Evolutionary conservation across 164 flowering plant genomes (phyloP).

Genomic region (Saururus chinensis): DNA sequence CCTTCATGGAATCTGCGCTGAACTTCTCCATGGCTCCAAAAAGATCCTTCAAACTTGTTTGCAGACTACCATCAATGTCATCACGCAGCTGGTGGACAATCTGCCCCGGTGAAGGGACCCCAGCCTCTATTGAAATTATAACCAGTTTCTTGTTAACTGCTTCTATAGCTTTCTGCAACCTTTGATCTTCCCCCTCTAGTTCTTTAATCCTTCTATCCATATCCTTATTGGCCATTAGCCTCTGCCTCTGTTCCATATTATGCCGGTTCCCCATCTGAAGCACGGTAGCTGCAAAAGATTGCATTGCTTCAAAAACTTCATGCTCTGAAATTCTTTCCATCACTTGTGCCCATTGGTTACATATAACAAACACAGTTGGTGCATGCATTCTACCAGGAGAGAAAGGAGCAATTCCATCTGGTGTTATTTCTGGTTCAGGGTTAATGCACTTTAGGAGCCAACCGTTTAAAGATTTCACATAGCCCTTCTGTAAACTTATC

Average conservation of each 20-base stretch:
- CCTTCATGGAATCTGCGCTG: constrained; percentile 41
- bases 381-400: constrained; percentile 47
- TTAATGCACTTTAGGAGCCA: constrained; percentile 48
- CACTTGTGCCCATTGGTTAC: constrained; percentile 40
- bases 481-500: constrained; percentile 38
- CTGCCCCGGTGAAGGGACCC: constrained; percentile 25
- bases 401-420: constrained; percentile 32
- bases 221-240: constrained; percentile 20
- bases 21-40: constrained; percentile 84
- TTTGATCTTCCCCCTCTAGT: constrained; percentile 73
- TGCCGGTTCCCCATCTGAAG: constrained; percentile 22
- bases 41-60: constrained; percentile 45
- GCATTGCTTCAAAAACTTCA: constrained; percentile 40
- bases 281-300: constrained; percentile 17
- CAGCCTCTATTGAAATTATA: constrained; percentile 28
- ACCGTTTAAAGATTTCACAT: constrained; percentile 33
- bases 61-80: constrained; percentile 32
- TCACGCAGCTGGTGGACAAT: constrained; percentile 43
- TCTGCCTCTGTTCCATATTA: constrained; percentile 20
- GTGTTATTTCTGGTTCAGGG: constrained; percentile 37
- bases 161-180: constrained; percentile 66
- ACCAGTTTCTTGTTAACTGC: constrained; percentile 63
- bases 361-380: constrained; percentile 44
- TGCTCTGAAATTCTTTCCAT: constrained; percentile 33
- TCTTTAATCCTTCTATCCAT: constrained; percentile 39